A percentile compares a stretch with the other conserved stretches of the same genome.
Evolutionary conservation across 306 rosid species (phyloP).

Genomic region (Cercis canadensis): DNA sequence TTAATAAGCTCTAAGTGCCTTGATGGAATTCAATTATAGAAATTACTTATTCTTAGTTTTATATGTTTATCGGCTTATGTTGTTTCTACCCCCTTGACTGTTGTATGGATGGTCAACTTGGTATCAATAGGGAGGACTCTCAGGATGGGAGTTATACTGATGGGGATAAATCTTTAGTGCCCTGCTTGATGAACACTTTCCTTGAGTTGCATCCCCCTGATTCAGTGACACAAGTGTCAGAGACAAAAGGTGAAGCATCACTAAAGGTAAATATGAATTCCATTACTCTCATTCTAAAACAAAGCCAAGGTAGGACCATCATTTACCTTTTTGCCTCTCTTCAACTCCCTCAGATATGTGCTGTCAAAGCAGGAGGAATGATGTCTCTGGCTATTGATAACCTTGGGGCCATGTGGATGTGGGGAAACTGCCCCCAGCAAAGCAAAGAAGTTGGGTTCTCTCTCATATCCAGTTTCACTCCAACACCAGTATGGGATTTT

Average conservation of each 20-base stretch:
- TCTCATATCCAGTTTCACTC: constrained; percentile 61
- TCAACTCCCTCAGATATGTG: constrained; percentile 55
- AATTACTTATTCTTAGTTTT: constrained; percentile 29
- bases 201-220: constrained; percentile 47
- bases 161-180: constrained; percentile 59
- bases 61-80: constrained; percentile 25
- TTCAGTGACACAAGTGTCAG: constrained; percentile 48
- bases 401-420: constrained; percentile 77
- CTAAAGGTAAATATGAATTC: constrained; percentile 54
- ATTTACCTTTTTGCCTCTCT: constrained; percentile 20
- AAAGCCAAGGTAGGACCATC: neutral
- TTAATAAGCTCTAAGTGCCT: constrained; percentile 35
- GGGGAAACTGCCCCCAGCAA: constrained; percentile 85
- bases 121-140: constrained; percentile 60
- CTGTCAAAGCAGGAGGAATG: constrained; percentile 92
- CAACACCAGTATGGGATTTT: constrained; percentile 79
- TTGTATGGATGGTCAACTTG: constrained; percentile 92
- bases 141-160: constrained; percentile 41
- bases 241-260: constrained; percentile 45
- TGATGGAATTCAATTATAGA: constrained; percentile 29
- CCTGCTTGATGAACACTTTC: constrained; percentile 65
- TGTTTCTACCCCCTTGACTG: constrained; percentile 65
- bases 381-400: constrained; percentile 82
- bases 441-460: constrained; percentile 54
- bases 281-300: constrained; percentile 14